Base-by-base conservation (phyloP, 164 flowering plant genomes). In the Stephania japonica region DNA sequence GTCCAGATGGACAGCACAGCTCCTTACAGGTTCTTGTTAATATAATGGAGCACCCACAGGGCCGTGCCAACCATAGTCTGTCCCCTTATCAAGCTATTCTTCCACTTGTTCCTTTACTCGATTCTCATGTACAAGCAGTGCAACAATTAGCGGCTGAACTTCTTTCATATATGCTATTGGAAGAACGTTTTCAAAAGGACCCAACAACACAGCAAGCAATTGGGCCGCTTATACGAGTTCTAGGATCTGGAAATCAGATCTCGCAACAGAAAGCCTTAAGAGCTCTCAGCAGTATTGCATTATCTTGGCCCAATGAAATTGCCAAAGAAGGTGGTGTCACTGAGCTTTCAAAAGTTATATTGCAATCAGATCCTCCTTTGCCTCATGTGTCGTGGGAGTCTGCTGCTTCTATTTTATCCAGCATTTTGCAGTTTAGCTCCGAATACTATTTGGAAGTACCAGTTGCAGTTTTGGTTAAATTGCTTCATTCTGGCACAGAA, bases 301-400 rank as follows among this genome's bases (percentile, higher is more conserved):
- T 86, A 47, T 82, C 81, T 69, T 96, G 98, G 99, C 97, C 98
- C 16, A 96, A 93, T 80, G 98, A 89, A 78, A 92, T 93, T 82
- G 99, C 98, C 43, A 93, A 90, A 80, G 99, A 93, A 68, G 98
- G 99, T 77, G 99, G 98, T 65, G 98, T 96, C 23, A 78, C 16
- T 78, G 97, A 91, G 84, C 83, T 96, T 27, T 93, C 98, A 12
- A 96, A 88, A 80, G 94, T 93, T 69, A 90, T 96, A 80, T 73
- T 96, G 81, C 95, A 90, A 80, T 85, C 91, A 66, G 97, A 96
- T 79, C 94, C 97, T 76, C 84, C 91, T 1, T 88, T 91, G 78
- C 97, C 97, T 78, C 92, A 91, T 79, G 89, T 88, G 41, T 81
- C 93, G 78, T 96, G 98, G 99, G 99, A 96, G 80, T 90, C 97